Base-by-base conservation (phyloP, 2,329 filamentous ascomycete species). In the Metarhizium brunneum region DNA sequence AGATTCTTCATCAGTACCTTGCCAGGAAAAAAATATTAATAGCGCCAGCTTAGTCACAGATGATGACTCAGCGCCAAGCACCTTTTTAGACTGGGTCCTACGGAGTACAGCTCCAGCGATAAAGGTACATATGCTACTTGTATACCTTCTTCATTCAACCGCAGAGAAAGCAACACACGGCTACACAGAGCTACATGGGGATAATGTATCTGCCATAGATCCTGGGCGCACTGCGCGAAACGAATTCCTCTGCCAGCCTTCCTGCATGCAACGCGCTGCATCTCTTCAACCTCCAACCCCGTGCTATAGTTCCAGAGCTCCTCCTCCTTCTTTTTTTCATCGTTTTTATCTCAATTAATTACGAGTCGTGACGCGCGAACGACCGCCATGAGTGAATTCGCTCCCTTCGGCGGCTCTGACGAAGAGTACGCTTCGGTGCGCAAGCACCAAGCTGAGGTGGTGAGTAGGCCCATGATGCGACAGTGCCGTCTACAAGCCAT, bases 391-490 rank as follows among this genome's bases (percentile, higher is more conserved):
- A 82, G 82, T 64, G 87, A 90, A 71, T 86, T 87, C 71, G 75
- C 72, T 61, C 80, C 83, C 65, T 90, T 82, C 69, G 86, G 85
- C 64, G 83, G 84, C 65, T 82, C 83, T 29, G 88, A 92, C 43
- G 89, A 92, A 73, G 89, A 94, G 74, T 90, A 87, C 69, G 81
- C 81, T 60, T 88, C 92, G 74, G 83, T 95, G 66, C 88, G 83
- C 74, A 90, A 88, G 73, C 81, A 92, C 59, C 84, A 88, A 62
- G 75, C 77, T 54, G 88, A 92, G 66, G 82, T 95, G 66, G 91
- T 95, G 80, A 50, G 69, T 64, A 55, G 49, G 11, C 38, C 42
- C 18, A 36, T 50, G 18, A 50, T 50, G 50, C 56, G 30, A 40
- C 18, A 47, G 8, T 35, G n/a, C 6, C 16, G 20, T 38, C 20